Conservation (phyloP, 495 filamentous ascomycete genomes). For the Cladorrhinum samala region DNA sequence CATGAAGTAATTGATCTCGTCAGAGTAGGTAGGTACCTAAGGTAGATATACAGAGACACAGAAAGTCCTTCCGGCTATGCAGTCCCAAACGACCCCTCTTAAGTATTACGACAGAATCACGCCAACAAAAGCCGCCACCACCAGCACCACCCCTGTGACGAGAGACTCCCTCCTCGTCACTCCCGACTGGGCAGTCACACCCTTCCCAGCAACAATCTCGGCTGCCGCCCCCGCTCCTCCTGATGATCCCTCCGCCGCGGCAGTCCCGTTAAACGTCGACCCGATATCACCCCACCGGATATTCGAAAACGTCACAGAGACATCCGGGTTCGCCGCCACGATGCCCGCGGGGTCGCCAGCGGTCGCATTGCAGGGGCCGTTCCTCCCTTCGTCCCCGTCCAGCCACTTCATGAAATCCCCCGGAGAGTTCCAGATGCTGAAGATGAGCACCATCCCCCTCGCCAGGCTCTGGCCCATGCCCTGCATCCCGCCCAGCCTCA, state of each 20-base stretch:
- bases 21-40: too few species aligned
- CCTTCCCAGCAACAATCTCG: not conserved
- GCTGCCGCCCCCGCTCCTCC: not conserved
- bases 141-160: not conserved
- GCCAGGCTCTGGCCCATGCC: conserved; percentile 53
- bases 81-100: too few species aligned
- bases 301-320: conserved; percentile 55
- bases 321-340: conserved; percentile 36
- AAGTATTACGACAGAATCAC: too few species aligned
- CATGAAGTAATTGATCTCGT: too few species aligned
- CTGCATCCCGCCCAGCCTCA: conserved; percentile 48
- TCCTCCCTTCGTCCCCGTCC: conserved; percentile 40
- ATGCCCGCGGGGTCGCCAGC: conserved; percentile 47
- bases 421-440: conserved; percentile 59
- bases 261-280: conserved; percentile 30
- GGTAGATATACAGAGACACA: too few species aligned
- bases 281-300: conserved; percentile 60
- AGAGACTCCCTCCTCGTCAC: not conserved
- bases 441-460: conserved; percentile 60
- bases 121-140: not conserved
- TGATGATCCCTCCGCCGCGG: not conserved
- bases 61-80: too few species aligned
- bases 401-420: conserved; percentile 59
- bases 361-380: conserved; percentile 55
- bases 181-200: not conserved